A percentile compares a stretch with the other conserved stretches of the same genome.
Evolutionary conservation across 305 asterid species (phyloP).

Genomic region (Rubia peregrina): DNA sequence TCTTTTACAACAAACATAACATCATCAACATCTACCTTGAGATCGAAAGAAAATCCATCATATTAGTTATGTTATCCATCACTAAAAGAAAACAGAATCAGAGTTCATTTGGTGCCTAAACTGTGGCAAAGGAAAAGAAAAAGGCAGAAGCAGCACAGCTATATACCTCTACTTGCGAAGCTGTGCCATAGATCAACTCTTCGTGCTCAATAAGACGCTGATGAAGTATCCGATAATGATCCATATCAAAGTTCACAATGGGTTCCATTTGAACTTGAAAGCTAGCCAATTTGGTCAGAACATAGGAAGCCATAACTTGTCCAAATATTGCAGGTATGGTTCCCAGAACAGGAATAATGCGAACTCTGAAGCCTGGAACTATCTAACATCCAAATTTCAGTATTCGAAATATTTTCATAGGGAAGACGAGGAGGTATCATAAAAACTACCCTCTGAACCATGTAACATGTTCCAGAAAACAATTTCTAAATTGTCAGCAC

Average conservation of each 20-base stretch:
- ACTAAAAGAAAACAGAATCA: background rate
- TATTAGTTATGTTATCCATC: background rate
- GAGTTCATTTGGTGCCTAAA: background rate
- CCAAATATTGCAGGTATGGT: conserved; percentile 97
- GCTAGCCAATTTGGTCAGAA: conserved; percentile 66
- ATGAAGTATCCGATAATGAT: conserved; percentile 73
- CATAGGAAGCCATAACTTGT: conserved; percentile 95
- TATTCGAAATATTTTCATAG: conserved; percentile 1
- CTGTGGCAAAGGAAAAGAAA: background rate
- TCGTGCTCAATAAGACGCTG: conserved; percentile 93
- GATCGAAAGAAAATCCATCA: conserved; percentile 10
- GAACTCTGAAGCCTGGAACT: conserved; percentile 96
- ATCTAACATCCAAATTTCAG: conserved; percentile 44
- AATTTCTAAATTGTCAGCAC: background rate
- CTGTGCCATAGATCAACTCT: conserved; percentile 74
- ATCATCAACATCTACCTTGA: conserved; percentile 88
- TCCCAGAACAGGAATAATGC: conserved; percentile 94
- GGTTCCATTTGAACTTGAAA: conserved; percentile 84
- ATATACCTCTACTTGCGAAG: conserved; percentile 70
- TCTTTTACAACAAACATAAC: conserved; percentile 80
- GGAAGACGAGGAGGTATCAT: conserved; percentile 3
- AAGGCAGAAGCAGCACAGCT: conserved; percentile 6
- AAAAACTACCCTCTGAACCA: conserved; percentile 2
- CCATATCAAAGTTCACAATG: conserved; percentile 73
- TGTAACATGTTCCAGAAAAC: background rate